Percentiles rank a stretch among this genome's conserved stretches.
phyloP scores from a whole-genome alignment of 441 rosid species.

The Capsella rubella region DNA sequence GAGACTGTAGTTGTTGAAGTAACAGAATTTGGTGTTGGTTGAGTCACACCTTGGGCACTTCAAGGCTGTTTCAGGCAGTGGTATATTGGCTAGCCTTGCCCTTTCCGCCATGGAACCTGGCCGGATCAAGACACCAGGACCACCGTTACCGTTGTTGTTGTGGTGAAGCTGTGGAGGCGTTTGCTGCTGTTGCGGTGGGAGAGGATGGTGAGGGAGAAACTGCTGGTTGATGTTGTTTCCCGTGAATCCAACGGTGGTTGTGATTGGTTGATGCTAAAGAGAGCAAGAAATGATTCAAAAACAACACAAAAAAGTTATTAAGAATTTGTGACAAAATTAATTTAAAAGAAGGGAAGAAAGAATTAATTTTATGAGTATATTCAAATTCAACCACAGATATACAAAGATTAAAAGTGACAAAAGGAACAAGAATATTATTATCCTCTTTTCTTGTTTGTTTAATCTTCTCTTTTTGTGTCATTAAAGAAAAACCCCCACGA shows the following conservation, averaged over 20 bases:
- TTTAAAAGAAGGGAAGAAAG: conserved; percentile 39
- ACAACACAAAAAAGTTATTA: conserved; percentile 23
- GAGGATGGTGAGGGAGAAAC: conserved; percentile 42
- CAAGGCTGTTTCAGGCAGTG: conserved; percentile 55
- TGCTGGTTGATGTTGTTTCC: conserved; percentile 47
- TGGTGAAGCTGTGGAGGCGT: conserved; percentile 38
- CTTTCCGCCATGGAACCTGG: conserved; percentile 70
- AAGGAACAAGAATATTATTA: conserved; percentile 51
- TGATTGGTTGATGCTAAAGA: conserved; percentile 47
- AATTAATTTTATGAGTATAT: conserved; percentile 43
- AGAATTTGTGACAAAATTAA: conserved; percentile 30
- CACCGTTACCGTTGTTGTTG: conserved; percentile 40
- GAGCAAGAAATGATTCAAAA: conserved; percentile 33
- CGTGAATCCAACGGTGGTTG: conserved; percentile 50
- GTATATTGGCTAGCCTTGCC: conserved; percentile 60
- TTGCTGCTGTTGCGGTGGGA: conserved; percentile 45
- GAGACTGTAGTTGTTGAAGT: conserved; percentile 72
- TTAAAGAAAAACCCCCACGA: conserved; percentile 25
- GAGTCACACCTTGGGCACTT: conserved; percentile 73
- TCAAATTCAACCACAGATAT: conserved; percentile 54
- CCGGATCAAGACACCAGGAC: conserved; percentile 47
- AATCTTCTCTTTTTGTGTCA: conserved; percentile 34
- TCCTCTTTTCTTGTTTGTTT: conserved; percentile 43
- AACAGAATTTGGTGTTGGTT: conserved; percentile 68
- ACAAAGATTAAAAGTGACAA: conserved; percentile 50